Evolutionary conservation across 495 filamentous ascomycete genomes (phyloP).

Genomic region (Penicillium dipodomyicola): DNA sequence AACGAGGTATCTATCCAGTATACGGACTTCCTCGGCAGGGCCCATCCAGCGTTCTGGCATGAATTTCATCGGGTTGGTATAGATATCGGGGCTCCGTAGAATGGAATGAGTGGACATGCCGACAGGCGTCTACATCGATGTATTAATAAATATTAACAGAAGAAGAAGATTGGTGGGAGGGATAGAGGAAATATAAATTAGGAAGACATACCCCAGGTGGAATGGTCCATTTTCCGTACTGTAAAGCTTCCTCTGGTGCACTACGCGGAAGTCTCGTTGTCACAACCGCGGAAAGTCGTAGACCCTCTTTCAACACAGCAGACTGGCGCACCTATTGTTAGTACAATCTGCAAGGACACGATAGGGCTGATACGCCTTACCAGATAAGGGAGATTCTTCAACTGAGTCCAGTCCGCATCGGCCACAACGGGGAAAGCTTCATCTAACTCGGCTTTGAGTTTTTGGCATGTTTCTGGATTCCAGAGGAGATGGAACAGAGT

Average conservation of each 20-base stretch:
- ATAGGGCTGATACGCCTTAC: conserved; percentile 12
- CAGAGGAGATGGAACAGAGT: conserved; percentile 29
- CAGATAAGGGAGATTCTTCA: conserved; percentile 50
- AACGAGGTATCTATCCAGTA: not conserved
- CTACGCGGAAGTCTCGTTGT: not conserved
- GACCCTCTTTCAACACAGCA: not conserved
- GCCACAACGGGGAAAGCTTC: conserved; percentile 23
- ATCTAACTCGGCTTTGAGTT: conserved; percentile 28
- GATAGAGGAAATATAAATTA: not conserved
- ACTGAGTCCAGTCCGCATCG: conserved; percentile 16
- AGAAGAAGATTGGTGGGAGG: not conserved
- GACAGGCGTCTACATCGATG: not conserved
- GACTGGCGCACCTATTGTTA: not conserved
- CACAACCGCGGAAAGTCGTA: not conserved
- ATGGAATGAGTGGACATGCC: not conserved
- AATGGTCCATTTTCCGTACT: not conserved
- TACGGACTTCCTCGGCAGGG: not conserved
- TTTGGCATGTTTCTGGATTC: conserved; percentile 19
- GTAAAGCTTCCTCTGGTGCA: not conserved
- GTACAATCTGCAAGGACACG: not conserved
- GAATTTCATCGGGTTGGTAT: not conserved
- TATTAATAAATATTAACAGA: not conserved
- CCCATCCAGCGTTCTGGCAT: not conserved
- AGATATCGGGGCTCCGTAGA: not conserved
- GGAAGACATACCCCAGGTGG: not conserved